Conservation (phyloP, 306 rosid species). For the Fagus crenata region DNA sequence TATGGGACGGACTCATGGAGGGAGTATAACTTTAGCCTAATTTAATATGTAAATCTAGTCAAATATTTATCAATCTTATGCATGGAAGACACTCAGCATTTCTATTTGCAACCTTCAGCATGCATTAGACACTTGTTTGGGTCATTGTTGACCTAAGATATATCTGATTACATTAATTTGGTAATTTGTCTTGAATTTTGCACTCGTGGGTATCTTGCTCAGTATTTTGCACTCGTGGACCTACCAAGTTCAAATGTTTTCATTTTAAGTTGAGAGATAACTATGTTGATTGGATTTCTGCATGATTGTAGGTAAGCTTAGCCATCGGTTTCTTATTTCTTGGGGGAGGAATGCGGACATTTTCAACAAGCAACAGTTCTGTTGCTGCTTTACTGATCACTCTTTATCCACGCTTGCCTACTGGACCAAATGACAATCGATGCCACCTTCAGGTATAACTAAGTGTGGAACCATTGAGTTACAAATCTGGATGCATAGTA, state of each 20-base stretch:
- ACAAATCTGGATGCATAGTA: not conserved
- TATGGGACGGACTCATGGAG: too few relatives aligned
- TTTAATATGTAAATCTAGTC: not conserved
- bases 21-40: not conserved
- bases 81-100: not conserved
- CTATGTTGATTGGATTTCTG: slow-evolving; percentile 17
- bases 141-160: not conserved
- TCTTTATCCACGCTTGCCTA: slow-evolving; percentile 94
- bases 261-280: not conserved
- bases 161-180: not conserved
- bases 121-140: not conserved
- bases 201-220: slow-evolving; percentile 1
- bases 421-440: slow-evolving; percentile 91
- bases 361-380: slow-evolving; percentile 82
- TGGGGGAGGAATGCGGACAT: slow-evolving; percentile 96
- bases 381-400: slow-evolving; percentile 90
- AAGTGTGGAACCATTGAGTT: slow-evolving; percentile 17
- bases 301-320: slow-evolving; percentile 73
- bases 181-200: not conserved
- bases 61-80: not conserved
- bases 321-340: slow-evolving; percentile 94
- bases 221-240: too few relatives aligned
- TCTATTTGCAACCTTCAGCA: not conserved
- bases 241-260: not conserved
- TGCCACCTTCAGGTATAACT: slow-evolving; percentile 92